Base-by-base conservation (phyloP, 495 filamentous ascomycete species). In the Daldinia concentrica region DNA sequence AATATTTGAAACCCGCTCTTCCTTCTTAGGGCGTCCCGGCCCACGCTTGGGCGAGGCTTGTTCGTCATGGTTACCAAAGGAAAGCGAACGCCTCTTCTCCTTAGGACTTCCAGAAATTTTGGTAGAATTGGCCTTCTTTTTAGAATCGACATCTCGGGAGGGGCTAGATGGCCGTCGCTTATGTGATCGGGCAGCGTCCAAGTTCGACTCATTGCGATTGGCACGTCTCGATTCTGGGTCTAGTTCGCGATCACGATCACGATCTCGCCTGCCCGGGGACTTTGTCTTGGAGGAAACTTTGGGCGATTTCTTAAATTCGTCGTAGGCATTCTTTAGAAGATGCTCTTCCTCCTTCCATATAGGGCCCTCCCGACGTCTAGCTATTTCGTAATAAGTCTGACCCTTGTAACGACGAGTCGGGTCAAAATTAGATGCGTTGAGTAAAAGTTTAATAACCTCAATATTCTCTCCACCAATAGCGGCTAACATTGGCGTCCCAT, bases 391-490 rank as follows among this genome's bases (percentile, higher is more conserved):
- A 74, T 98, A 99, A 0, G 90, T 89, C 63, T 90, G 86, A 6
- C 92, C 92, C 58, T 86, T 86, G 74, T 85, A 86, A 1, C 89
- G 87, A 9, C 88, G 86, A 6, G 90, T 92, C 3, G 94, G 93
- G 68, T 97, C 88, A 68, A 97, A 95, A 5, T 86, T 83, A 29
- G 88, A 87, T 65, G 95, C 92, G 62, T 89, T 88, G 2, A 98
- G 83, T 5, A 99, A 85, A 9, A 97, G 85, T 51, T 90, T 84
- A 37, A 99, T 87, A 39, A 97, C 91, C 52, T 90, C 90, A 27
- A 92, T 83, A 76, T 96, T 95, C 11, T 94, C 94, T 61, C 94
- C 89, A 8, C 95, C 95, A 62, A 99, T 97, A 2, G 95, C 93
- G 37, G 93, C 93, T 30, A 97, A 86, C 87, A 99, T 97, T 3